Percentiles rank a stretch among this genome's conserved stretches.
These are phyloP conservation scores for Yarrowia galli DNA, from an alignment of 1,139 yeast species.

Conservation along the genomic window DNA sequence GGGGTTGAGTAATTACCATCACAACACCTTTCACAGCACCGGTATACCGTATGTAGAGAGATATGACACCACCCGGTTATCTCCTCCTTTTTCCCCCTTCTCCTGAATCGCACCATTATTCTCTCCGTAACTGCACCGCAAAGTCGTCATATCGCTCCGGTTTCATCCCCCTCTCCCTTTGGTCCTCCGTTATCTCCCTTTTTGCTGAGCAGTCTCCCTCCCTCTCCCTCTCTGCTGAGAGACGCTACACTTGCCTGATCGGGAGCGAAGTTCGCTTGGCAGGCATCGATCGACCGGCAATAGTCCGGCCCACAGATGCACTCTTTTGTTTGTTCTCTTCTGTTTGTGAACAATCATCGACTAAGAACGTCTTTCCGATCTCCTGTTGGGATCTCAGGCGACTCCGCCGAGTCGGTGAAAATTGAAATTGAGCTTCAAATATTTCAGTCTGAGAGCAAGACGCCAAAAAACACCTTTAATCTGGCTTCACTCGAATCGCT, in stretches of 20 bases:
- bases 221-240: neutral
- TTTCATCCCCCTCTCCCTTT: neutral
- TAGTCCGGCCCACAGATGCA: neutral
- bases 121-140: neutral
- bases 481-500: no score
- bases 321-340: no score
- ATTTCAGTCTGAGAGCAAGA: no score
- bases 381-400: no score
- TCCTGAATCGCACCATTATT: neutral
- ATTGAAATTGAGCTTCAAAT: no score
- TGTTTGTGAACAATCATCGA: constrained; percentile 10
- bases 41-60: neutral
- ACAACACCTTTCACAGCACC: no score
- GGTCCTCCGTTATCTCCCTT: no score
- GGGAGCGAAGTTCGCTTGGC: constrained; percentile 4
- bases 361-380: constrained; percentile 4
- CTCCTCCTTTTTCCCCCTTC: neutral
- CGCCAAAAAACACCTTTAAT: no score
- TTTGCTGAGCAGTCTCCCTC: neutral
- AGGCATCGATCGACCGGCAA: constrained; percentile 4
- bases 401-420: no score
- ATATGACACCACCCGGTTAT: neutral
- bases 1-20: neutral
- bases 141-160: constrained; percentile 13
- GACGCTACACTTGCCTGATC: constrained; percentile 15